phyloP scores from a whole-genome alignment of 768 basidiomycete species.

The Tylopilus vinaceipallidus region DNA sequence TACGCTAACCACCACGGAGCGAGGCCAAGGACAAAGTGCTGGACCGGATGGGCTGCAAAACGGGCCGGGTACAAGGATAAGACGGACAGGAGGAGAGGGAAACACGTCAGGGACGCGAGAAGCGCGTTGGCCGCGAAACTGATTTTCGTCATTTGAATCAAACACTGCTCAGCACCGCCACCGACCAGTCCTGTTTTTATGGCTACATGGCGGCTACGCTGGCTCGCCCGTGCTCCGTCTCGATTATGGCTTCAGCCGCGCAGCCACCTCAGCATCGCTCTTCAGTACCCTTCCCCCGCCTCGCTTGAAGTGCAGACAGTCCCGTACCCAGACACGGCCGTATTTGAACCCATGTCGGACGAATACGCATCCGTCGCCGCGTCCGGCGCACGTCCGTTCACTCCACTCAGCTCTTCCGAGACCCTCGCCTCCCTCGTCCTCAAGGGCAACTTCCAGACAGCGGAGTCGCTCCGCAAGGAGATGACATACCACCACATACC shows the following conservation, averaged over 20 bases:
- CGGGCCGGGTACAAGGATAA: conserved; percentile 13
- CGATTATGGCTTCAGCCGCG: conserved; percentile 19
- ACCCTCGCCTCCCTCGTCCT: conserved; percentile 24
- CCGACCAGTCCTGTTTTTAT: neutral
- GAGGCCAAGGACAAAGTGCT: conserved; percentile 23
- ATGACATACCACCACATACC: conserved; percentile 36
- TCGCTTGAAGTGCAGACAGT: conserved; percentile 35
- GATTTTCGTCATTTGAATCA: neutral
- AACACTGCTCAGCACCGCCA: conserved; percentile 5
- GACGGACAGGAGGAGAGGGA: conserved; percentile 18
- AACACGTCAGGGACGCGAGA: conserved; percentile 11
- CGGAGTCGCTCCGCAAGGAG: conserved; percentile 39
- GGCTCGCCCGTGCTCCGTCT: conserved; percentile 12
- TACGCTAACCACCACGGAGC: conserved; percentile 22
- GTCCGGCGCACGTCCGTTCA: conserved; percentile 4
- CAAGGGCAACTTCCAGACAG: conserved; percentile 23
- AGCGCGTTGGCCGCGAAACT: conserved; percentile 4
- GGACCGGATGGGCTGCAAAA: conserved; percentile 7
- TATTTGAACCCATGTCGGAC: conserved; percentile 37
- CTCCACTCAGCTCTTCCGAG: conserved; percentile 25
- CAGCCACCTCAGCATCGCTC: conserved; percentile 23
- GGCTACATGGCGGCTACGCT: conserved; percentile 11
- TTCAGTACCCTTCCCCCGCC: conserved; percentile 33
- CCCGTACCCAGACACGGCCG: conserved; percentile 36
- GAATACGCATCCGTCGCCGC: conserved; percentile 31